Percentiles rank a stretch among this genome's conserved stretches.
These are phyloP conservation scores for Cucumis melo DNA, from an alignment of 306 rosid species.

Conservation along the genomic window DNA sequence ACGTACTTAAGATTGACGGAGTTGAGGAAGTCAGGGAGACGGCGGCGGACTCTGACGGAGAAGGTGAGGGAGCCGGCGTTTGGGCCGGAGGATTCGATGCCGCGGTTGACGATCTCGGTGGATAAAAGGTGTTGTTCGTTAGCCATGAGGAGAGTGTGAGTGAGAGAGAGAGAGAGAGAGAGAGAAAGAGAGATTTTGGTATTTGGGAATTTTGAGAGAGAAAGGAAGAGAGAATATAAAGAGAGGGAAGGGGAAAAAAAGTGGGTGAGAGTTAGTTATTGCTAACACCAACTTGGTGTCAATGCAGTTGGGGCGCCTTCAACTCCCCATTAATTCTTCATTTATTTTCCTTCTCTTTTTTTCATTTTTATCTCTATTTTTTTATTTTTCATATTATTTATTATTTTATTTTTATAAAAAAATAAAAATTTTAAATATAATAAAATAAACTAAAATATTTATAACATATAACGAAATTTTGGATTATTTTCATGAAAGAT, in stretches of 20 bases:
- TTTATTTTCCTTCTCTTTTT: conserved; percentile 7
- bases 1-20: conserved; percentile 95
- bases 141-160: conserved; percentile 31
- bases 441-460: too few species aligned
- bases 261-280: conserved; percentile 52
- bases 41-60: conserved; percentile 70
- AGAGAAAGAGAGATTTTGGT: neutral
- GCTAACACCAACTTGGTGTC: conserved; percentile 40
- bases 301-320: conserved; percentile 52
- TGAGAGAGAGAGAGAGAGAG: neutral
- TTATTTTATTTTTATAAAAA: too few species aligned
- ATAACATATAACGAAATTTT: too few species aligned
- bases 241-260: neutral
- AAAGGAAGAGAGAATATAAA: neutral
- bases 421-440: too few species aligned
- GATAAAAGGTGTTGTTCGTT: conserved; percentile 60
- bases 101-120: conserved; percentile 85
- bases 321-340: conserved; percentile 44
- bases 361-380: neutral
- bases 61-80: conserved; percentile 84
- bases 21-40: conserved; percentile 78
- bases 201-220: neutral
- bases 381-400: too few species aligned
- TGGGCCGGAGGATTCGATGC: conserved; percentile 74
- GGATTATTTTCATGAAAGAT: too few species aligned